phyloP scores from a whole-genome alignment of 2,329 filamentous ascomycete species.

The Fonsecaea pedrosoi region DNA sequence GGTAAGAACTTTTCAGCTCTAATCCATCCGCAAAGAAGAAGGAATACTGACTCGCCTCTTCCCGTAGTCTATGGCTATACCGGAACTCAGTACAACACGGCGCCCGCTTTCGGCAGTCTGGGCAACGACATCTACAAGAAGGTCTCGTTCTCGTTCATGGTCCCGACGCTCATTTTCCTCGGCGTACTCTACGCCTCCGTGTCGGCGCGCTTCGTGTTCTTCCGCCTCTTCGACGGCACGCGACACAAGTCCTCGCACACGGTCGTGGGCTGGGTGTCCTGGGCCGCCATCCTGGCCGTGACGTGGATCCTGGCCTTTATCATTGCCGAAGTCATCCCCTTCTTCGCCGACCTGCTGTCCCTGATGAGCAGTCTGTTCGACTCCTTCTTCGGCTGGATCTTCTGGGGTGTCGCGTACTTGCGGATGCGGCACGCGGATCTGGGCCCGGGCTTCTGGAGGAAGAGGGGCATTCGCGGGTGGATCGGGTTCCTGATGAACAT shows the following conservation, averaged over 20 bases:
- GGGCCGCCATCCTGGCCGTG: conserved; percentile 71
- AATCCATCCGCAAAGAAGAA: neutral
- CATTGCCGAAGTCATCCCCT: conserved; percentile 90
- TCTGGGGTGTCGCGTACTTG: conserved; percentile 65
- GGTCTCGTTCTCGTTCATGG: conserved; percentile 91
- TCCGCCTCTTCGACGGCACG: conserved; percentile 81
- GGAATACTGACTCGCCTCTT: neutral
- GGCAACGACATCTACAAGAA: conserved; percentile 79
- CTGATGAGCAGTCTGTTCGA: conserved; percentile 78
- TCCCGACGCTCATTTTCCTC: conserved; percentile 90
- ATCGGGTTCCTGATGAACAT: conserved; percentile 66
- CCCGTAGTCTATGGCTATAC: conserved; percentile 62
- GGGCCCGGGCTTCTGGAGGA: conserved; percentile 50
- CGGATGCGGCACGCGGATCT: conserved; percentile 52
- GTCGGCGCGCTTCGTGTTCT: conserved; percentile 88
- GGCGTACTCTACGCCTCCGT: conserved; percentile 91
- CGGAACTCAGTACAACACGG: conserved; percentile 85
- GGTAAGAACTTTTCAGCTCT: conserved; percentile 40
- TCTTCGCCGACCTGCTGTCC: conserved; percentile 75
- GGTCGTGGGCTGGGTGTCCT: conserved; percentile 77
- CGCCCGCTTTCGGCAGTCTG: conserved; percentile 85
- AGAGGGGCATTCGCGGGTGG: conserved; percentile 53
- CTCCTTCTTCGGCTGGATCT: conserved; percentile 83
- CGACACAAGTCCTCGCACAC: conserved; percentile 83
- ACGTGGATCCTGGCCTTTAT: conserved; percentile 91